Evolutionary conservation across 1,284 basidiomycete species (phyloP).

Genomic region (Irpex sp.): DNA sequence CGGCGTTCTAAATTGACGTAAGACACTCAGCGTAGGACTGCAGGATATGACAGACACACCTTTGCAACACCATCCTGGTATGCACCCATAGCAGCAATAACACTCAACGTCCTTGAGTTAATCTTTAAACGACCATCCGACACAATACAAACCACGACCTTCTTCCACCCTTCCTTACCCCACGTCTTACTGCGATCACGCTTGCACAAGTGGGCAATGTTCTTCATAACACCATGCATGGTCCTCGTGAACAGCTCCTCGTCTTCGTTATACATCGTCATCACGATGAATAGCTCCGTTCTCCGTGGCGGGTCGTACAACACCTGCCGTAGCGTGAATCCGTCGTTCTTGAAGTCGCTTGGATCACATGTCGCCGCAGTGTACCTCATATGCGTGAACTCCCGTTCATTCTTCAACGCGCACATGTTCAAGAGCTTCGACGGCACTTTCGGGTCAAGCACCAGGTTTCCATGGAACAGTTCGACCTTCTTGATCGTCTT

Average conservation of each 20-base stretch:
- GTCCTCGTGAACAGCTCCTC: constrained; percentile 77
- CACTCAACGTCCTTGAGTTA: constrained; percentile 79
- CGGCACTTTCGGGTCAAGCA: constrained; percentile 83
- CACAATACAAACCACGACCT: constrained; percentile 63
- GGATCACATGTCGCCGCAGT: constrained; percentile 92
- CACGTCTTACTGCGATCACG: constrained; percentile 85
- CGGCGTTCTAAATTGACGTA: constrained; percentile 50
- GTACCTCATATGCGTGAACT: constrained; percentile 94
- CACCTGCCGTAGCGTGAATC: constrained; percentile 77
- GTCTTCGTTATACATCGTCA: constrained; percentile 81
- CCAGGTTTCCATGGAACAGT: constrained; percentile 90
- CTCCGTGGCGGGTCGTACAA: constrained; percentile 81
- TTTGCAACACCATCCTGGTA: constrained; percentile 89
- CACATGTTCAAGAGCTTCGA: constrained; percentile 81
- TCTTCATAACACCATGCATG: constrained; percentile 92
- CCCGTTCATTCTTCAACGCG: constrained; percentile 68
- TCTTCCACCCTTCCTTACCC: constrained; percentile 98
- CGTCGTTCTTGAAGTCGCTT: constrained; percentile 76
- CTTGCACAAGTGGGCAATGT: constrained; percentile 77
- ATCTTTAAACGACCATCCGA: constrained; percentile 82
- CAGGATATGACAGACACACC: constrained; percentile 32
- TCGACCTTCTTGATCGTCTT: constrained; percentile 89
- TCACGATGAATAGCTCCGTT: constrained; percentile 78
- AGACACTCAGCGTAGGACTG: neutral
- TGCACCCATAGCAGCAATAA: constrained; percentile 81